Evolutionary conservation across 352 stramenopile genomes (phyloP), one percentile per base, ranked within the genome.

Genomic region (Phytophthora hybrid): DNA sequence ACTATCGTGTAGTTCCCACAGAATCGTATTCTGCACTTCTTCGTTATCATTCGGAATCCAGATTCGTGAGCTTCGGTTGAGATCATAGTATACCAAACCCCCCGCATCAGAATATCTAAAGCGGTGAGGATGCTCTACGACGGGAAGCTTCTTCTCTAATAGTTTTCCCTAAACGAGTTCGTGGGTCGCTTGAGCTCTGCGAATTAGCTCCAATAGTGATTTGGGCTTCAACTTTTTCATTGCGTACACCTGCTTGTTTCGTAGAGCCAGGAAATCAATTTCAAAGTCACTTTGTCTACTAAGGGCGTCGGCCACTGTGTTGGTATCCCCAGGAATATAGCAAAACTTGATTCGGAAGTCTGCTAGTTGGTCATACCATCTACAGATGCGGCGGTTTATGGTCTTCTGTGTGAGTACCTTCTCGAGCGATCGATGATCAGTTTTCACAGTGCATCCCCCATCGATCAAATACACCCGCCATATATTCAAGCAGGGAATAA

Each of bases 381-480:
- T 26, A 23, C 56, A 55, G 7, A 66, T 55, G 6, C 65, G 46
- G 5, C 58, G 34, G 52, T 60, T 51, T 3, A 65, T 66, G 7
- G 18, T 66, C 26, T 63, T 59, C 23, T 73, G 58, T 0, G 53
- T 62, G 11, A 66, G 19, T 3, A 73, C 53, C 1, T 41, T 32
- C 21, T 73, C 66, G 11, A 73, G 14, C 8, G 66, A 67, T 4
- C 41, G 58, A 18, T 63, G 66, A 19, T 73, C 47, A 1, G 49
- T 62, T 31, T 73, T 51, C 18, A 63, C 46, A 34, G 14, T 58
- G 16, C 58, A 73, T 34, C 51, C 41, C 4, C 53, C 51, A 51
- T 62, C 58, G 3, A 73, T 44, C 1, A 67, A 11, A 57, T 73
- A 73, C 0, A 67, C 37, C 9, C 52, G 13, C 66, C 66, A 67